These are phyloP conservation scores for Atkinsonella hypoxylon DNA, from an alignment of 2,329 filamentous ascomycete species.

Conservation along the genomic window DNA sequence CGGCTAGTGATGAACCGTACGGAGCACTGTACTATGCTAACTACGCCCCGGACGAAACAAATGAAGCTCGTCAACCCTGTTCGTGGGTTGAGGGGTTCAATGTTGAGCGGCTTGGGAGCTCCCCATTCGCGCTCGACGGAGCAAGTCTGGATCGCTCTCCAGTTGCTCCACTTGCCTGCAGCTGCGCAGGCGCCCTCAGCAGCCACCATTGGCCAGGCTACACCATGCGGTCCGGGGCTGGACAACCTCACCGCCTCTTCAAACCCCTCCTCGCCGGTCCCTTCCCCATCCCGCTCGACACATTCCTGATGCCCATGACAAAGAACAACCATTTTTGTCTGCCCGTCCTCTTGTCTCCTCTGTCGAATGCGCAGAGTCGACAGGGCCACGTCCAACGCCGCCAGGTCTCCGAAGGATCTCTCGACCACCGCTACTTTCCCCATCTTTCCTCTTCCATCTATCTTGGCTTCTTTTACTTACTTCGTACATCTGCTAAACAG, in stretches of 20 bases:
- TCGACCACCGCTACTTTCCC: constrained; percentile 1
- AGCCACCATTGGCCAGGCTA: constrained; percentile 25
- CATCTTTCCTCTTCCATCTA: neutral
- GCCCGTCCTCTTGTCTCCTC: constrained; percentile 3
- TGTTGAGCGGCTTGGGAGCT: neutral
- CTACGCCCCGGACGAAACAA: neutral
- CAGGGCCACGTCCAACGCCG: constrained; percentile 6
- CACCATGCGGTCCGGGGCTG: constrained; percentile 20
- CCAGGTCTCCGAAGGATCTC: constrained; percentile 2
- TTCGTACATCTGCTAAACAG: constrained; percentile 18
- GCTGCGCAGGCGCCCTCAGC: constrained; percentile 19
- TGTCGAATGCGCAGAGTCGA: constrained; percentile 1
- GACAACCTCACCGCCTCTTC: constrained; percentile 27
- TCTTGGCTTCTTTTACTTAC: neutral
- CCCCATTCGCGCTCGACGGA: neutral
- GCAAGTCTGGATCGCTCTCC: constrained; percentile 14
- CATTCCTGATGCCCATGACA: constrained; percentile 4
- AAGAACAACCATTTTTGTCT: neutral
- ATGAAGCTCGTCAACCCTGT: neutral
- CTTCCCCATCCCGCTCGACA: constrained; percentile 7
- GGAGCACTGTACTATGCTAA: neutral
- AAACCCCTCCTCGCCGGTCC: constrained; percentile 12
- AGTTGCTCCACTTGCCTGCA: constrained; percentile 15
- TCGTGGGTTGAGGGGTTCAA: neutral
- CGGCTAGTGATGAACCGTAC: neutral